A percentile compares a stretch with the other conserved stretches of the same genome.
Conservation (phyloP, 2,329 filamentous ascomycete species). For the Colletotrichum tropicale region DNA sequence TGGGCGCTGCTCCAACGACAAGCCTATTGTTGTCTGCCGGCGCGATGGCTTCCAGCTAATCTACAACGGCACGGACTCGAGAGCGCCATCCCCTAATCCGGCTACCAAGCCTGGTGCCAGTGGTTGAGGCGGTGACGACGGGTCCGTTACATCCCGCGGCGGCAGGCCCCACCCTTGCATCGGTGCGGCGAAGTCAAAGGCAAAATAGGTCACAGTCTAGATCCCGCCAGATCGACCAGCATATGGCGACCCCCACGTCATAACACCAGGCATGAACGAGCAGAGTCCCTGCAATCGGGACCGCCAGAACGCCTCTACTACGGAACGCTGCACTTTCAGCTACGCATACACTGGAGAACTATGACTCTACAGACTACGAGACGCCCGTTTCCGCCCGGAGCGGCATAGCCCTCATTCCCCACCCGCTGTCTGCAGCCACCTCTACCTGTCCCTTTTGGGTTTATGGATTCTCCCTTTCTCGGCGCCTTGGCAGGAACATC, state of each 20-base stretch:
- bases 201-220: slow-evolving; percentile 8
- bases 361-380: not conserved
- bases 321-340: not conserved
- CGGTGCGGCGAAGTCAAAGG: slow-evolving; percentile 16
- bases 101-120: not conserved
- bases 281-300: slow-evolving; percentile 8
- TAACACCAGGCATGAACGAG: slow-evolving; percentile 13
- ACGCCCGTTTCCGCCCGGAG: not conserved
- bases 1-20: slow-evolving; percentile 36
- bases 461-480: not conserved
- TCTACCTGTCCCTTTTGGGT: not conserved
- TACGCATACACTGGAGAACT: not conserved
- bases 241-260: slow-evolving; percentile 8
- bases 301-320: not conserved
- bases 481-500: not conserved
- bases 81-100: slow-evolving; percentile 13
- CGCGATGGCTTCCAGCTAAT: slow-evolving; percentile 38
- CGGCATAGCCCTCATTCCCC: slow-evolving; percentile 6
- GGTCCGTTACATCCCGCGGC: slow-evolving; percentile 6
- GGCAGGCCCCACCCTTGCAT: slow-evolving; percentile 14
- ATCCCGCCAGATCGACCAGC: slow-evolving; percentile 5
- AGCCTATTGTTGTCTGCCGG: slow-evolving; percentile 43
- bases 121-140: slow-evolving; percentile 1
- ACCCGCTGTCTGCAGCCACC: not conserved
- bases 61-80: slow-evolving; percentile 17